Evolutionary conservation across 192 early-diverging fungal genomes (phyloP), one percentile per base, ranked within the genome.

Genomic region (Allomyces javanicus): DNA sequence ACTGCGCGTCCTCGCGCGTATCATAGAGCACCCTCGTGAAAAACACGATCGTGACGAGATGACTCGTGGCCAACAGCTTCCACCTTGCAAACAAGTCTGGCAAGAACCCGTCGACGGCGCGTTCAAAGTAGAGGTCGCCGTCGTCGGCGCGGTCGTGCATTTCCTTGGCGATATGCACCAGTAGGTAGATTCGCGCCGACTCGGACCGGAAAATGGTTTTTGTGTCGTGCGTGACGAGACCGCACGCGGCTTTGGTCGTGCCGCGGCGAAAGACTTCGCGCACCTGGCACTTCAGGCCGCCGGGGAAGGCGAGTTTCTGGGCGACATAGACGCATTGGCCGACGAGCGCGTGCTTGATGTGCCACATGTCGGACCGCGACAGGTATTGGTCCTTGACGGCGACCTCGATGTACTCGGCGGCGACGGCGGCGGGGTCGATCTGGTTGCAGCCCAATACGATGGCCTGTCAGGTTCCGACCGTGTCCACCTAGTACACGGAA

Each of bases 121-220:
- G 92, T 74, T 94, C 95, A 77, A 90, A 95, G 72, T 86, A 92
- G 24, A 98, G 75, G 71, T 96, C 90, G 10, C 94, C 93, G 70
- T 98, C 94, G 69, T 96, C 94, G 65, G 93, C 93, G 81, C 94
- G 96, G 45, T 93, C 86, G 89, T 89, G 94, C 93, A 96, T 98
- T 76, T 98, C 95, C 62, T 83, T 83, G 33, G 86, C 89, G 91
- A 98, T 91, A 76, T 98, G 95, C 23, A 98, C 85, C 72, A 94
- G 92, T 14, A 98, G 83, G 71, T 92, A 94, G 64, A 87, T 90
- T 67, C 94, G 91, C 12, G 92, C 93, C 0, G 93, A 92, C 67
- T 90, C 90, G 12, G 95, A 96, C 17, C 95, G 81, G 66, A 93
- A 96, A 14, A 96, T 91, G 25, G 84, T 75, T 73, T 87, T 85